These are phyloP conservation scores for Epichloe festucae DNA, from an alignment of 2,329 filamentous ascomycete species.

Conservation along the genomic window DNA sequence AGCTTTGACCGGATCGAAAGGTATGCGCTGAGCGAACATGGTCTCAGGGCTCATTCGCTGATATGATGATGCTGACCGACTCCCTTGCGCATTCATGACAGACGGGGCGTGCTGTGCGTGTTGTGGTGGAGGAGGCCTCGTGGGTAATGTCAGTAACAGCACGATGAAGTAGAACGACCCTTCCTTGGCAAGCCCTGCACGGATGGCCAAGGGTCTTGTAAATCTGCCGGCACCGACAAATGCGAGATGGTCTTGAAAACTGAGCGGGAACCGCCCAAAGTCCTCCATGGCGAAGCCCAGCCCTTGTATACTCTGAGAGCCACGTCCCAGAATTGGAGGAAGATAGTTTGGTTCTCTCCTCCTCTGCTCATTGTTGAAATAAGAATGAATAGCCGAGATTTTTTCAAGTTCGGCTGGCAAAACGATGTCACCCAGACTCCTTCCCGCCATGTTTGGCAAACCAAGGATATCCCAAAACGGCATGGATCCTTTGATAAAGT, in stretches of 20 bases:
- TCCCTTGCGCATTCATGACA: conserved; percentile 31
- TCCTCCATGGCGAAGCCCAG: conserved; percentile 43
- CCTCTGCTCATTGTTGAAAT: conserved; percentile 43
- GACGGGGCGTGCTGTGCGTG: conserved; percentile 35
- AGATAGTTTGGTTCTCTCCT: conserved; percentile 49
- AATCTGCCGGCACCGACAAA: conserved; percentile 41
- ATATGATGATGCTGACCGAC: conserved; percentile 28
- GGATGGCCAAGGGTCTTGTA: conserved; percentile 34
- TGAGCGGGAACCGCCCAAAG: conserved; percentile 36
- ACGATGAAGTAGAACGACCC: conserved; percentile 52
- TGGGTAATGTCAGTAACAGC: conserved; percentile 27
- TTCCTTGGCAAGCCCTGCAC: conserved; percentile 44
- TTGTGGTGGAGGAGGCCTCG: conserved; percentile 22
- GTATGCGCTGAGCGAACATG: conserved; percentile 30
- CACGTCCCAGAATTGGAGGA: conserved; percentile 47
- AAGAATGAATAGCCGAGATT: conserved; percentile 34
- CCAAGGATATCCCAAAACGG: conserved; percentile 45
- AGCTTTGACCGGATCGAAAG: conserved; percentile 33
- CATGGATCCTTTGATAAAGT: conserved; percentile 42
- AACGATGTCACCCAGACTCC: conserved; percentile 43
- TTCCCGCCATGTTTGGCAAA: conserved; percentile 30
- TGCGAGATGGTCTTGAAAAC: conserved; percentile 41
- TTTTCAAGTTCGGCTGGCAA: conserved; percentile 38
- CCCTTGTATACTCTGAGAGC: conserved; percentile 40
- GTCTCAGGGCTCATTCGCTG: conserved; percentile 17